Evolutionary conservation across 2,329 filamentous ascomycete genomes (phyloP), one percentile per base, ranked within the genome.

Genomic region (Tolypocladium nubicola): DNA sequence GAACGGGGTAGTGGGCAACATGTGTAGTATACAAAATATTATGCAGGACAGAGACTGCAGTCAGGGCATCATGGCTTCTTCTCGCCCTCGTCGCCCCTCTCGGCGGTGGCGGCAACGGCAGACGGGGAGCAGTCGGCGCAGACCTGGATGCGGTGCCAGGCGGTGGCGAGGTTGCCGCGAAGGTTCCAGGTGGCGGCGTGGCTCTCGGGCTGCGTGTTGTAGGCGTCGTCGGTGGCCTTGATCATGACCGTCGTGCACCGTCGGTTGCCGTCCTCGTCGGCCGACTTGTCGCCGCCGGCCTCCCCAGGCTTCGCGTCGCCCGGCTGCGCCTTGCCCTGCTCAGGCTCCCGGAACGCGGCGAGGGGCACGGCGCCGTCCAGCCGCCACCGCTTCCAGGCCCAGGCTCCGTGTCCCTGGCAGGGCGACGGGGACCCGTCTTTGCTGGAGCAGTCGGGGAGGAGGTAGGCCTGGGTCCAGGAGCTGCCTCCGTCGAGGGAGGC

Each of bases 341-440:
- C 55, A 2, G 41, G 56, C 8, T 65, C 53, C 1, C 40, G 52
- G 26, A 73, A 72, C 0, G 66, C 65, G 2, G 58, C 56, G 7
- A 71, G 59, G 0, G 78, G 75, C n/a, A 80, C 66, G n/a, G 63
- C 64, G n/a, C 74, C 78, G 6, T 75, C 70, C 63, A 77, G 84
- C n/a, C 73, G 75, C 85, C 85, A 88, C 49, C 82, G 74, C 65
- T 78, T 81, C 85, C 85, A 88, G 3, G 81, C 75, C 85, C 85
- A 88, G 3, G 75, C 67, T 56, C 75, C 82, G 61, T 77, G 71
- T 1, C 76, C 79, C 37, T 74, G 63, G 56, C 68, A 68, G 4
- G 66, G 63, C 7, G 66, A 68, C 2, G 65, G 59, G 0, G 59
- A 55, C 13, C 62, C 68, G 26, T 67, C 61, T 2, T 64, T 64